phyloP scores from a whole-genome alignment of 2,329 filamentous ascomycete genomes.

The Pseudogymnoascus sp. region DNA sequence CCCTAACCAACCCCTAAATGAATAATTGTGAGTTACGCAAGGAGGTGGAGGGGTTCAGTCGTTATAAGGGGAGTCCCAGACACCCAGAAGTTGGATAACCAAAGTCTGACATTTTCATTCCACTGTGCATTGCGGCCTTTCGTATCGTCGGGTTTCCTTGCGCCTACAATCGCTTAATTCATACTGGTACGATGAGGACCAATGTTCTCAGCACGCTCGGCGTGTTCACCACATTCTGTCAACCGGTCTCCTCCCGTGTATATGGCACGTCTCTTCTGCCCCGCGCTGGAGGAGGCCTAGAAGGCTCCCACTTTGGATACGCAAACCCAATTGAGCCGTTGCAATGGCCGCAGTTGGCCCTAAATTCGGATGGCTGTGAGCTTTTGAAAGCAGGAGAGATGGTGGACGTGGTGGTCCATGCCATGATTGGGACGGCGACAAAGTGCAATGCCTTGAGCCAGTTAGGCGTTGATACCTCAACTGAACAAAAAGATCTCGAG shows the following conservation, averaged over 20 bases:
- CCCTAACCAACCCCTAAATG: neutral
- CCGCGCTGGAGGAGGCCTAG: neutral
- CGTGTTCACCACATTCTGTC: neutral
- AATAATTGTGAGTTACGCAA: neutral
- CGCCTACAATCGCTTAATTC: too few relatives aligned
- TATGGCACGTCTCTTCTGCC: neutral
- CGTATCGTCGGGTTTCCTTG: neutral
- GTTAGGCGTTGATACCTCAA: neutral
- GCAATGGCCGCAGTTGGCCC: neutral
- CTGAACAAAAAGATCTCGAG: neutral
- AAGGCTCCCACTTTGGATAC: neutral
- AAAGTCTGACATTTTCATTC: neutral
- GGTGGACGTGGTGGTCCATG: neutral
- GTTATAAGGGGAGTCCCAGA: slow-evolving; percentile 2
- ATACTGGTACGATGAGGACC: neutral
- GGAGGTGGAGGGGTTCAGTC: neutral
- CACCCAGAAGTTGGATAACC: neutral
- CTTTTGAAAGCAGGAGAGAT: neutral
- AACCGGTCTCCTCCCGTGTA: neutral
- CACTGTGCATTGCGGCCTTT: neutral
- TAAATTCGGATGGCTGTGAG: neutral
- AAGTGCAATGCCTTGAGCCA: neutral
- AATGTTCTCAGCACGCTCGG: slow-evolving; percentile 3
- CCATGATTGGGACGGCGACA: neutral
- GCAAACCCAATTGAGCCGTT: neutral